phyloP scores from a whole-genome alignment of 2,329 filamentous ascomycete genomes.

The Botrytis deweyae region DNA sequence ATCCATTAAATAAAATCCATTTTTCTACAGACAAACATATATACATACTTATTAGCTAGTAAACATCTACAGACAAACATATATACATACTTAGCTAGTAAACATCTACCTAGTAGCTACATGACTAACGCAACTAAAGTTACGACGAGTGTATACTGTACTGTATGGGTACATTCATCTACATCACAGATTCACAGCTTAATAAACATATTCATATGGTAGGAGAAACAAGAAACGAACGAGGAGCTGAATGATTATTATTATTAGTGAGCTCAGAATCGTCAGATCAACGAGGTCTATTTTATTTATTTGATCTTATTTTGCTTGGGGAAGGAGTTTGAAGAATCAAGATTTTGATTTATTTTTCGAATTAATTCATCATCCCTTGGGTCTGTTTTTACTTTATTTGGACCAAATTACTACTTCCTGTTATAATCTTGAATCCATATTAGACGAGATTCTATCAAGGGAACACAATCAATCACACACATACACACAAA shows the following conservation, averaged over 20 bases:
- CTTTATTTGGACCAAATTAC: not conserved
- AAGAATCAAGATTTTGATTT: not conserved
- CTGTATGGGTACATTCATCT: not conserved
- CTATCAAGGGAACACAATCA: not conserved
- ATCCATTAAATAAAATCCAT: too few species aligned
- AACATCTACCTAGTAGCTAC: not conserved
- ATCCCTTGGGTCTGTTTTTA: not conserved
- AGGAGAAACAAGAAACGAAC: constrained; percentile 2
- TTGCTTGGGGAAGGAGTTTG: not conserved
- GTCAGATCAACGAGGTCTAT: constrained; percentile 2
- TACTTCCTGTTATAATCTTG: not conserved
- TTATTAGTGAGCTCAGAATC: not conserved
- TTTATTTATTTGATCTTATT: not conserved
- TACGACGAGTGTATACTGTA: not conserved
- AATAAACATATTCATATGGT: not conserved
- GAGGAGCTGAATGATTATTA: not conserved
- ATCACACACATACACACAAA: not conserved
- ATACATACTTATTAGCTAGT: not conserved
- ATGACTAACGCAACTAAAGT: not conserved
- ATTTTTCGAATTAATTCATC: not conserved
- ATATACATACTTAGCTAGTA: not conserved
- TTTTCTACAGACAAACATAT: too few species aligned
- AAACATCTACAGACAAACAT: not conserved
- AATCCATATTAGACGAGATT: not conserved
- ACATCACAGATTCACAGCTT: not conserved